Percentiles rank a stretch among this genome's conserved stretches.
These are phyloP conservation scores for Cyberlindnera mrakii DNA, from an alignment of 805 yeast species.

Conservation along the genomic window DNA sequence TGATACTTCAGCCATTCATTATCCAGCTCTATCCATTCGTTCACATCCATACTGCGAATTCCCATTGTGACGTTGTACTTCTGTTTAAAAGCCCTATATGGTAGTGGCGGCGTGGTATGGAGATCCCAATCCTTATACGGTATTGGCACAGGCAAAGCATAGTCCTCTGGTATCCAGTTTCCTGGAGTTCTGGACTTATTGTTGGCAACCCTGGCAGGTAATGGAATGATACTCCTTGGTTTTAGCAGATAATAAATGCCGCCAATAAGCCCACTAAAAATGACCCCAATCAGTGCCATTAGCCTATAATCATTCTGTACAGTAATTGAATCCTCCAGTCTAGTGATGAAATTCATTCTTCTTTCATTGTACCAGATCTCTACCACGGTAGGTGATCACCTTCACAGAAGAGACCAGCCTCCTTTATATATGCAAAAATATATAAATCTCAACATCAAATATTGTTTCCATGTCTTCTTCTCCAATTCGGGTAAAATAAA, in stretches of 20 bases:
- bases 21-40: slow-evolving; percentile 63
- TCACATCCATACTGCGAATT: slow-evolving; percentile 53
- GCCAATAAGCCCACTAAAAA: background rate
- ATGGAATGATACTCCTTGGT: slow-evolving; percentile 17
- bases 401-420: too few species aligned
- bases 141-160: slow-evolving; percentile 42
- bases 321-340: too few species aligned
- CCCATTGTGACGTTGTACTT: slow-evolving; percentile 67
- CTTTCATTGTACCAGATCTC: too few species aligned
- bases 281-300: slow-evolving; percentile 2
- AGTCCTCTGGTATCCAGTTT: slow-evolving; percentile 48
- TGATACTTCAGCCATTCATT: slow-evolving; percentile 58
- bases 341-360: too few species aligned
- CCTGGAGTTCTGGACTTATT: slow-evolving; percentile 45
- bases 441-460: too few species aligned
- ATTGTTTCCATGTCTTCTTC: too few species aligned
- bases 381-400: too few species aligned
- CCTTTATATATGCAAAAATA: too few species aligned
- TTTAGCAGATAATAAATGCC: background rate
- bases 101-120: slow-evolving; percentile 14
- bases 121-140: slow-evolving; percentile 29
- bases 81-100: slow-evolving; percentile 49
- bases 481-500: too few species aligned
- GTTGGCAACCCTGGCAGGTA: slow-evolving; percentile 30
- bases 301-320: slow-evolving; percentile 4